phyloP scores from a whole-genome alignment of 2,329 filamentous ascomycete genomes.

The Colletotrichum scovillei region DNA sequence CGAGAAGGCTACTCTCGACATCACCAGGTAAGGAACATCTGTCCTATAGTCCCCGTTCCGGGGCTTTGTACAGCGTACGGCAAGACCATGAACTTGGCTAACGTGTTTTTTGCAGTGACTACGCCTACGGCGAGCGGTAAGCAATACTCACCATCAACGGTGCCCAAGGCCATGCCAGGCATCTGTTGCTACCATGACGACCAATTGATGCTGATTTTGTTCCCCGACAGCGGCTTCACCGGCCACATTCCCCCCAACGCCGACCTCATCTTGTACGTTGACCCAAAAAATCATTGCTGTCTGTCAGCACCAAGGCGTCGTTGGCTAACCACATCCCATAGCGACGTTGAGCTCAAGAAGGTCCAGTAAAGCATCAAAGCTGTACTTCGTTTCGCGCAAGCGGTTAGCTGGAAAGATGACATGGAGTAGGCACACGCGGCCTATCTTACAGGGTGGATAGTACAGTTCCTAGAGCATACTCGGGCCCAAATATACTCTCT shows the following conservation, averaged over 20 bases:
- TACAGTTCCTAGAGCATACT: background rate
- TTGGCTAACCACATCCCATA: constrained; percentile 45
- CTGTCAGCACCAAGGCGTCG: background rate
- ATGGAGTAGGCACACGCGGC: background rate
- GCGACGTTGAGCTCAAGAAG: constrained; percentile 76
- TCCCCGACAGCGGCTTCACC: constrained; percentile 74
- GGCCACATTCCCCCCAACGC: constrained; percentile 84
- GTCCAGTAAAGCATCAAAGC: constrained; percentile 62
- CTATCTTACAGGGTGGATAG: background rate
- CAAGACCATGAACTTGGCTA: background rate
- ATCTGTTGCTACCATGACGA: background rate
- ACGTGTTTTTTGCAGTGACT: constrained; percentile 61
- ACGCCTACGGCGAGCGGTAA: constrained; percentile 72
- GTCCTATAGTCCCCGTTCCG: background rate
- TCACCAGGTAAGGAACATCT: constrained; percentile 71
- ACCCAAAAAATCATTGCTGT: background rate
- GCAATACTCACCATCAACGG: constrained; percentile 37
- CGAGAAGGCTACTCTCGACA: constrained; percentile 88
- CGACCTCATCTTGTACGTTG: constrained; percentile 84
- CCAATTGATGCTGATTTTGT: background rate
- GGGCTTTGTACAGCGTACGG: background rate
- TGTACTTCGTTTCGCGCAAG: background rate
- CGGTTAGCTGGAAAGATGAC: background rate
- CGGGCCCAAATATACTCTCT: background rate
- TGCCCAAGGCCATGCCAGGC: background rate